A percentile compares a stretch with the other conserved stretches of the same genome.
Conservation (phyloP, 2,329 filamentous ascomycete species). For the Aspergillus phoenicis region DNA sequence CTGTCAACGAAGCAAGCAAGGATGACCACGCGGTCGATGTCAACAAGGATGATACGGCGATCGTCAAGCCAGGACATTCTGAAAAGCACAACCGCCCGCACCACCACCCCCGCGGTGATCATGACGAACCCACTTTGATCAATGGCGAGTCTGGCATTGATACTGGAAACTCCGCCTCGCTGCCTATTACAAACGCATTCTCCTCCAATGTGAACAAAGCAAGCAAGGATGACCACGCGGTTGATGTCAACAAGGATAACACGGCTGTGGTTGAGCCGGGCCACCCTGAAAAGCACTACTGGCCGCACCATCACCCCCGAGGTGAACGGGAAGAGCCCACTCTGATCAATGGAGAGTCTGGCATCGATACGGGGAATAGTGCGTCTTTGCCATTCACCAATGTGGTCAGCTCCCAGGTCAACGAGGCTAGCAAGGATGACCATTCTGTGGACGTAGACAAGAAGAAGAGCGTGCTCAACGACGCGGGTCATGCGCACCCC, state of each 20-base stretch:
- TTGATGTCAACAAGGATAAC: slow-evolving; percentile 20
- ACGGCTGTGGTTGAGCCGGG: not conserved
- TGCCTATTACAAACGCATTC: not conserved
- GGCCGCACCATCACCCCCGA: slow-evolving; percentile 8
- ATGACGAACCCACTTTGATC: slow-evolving; percentile 14
- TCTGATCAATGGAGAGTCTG: slow-evolving; percentile 26
- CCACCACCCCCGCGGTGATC: not conserved
- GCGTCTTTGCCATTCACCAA: not conserved
- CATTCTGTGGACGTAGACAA: slow-evolving; percentile 21
- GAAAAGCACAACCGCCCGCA: not conserved
- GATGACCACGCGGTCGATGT: slow-evolving; percentile 28
- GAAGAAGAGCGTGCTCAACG: not conserved
- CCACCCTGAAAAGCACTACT: not conserved
- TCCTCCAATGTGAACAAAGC: not conserved
- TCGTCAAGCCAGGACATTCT: not conserved
- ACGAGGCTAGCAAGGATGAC: slow-evolving; percentile 8
- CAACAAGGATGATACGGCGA: slow-evolving; percentile 13
- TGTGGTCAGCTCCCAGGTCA: not conserved
- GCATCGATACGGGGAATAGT: slow-evolving; percentile 26
- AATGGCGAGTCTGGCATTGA: slow-evolving; percentile 29
- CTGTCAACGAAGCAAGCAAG: slow-evolving; percentile 21
- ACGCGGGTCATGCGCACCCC: not conserved
- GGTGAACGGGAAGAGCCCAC: slow-evolving; percentile 19
- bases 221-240: slow-evolving; percentile 20
- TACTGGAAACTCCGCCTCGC: slow-evolving; percentile 19